Conservation (phyloP, 352 stramenopile genomes). For the Phytophthora podocarpi region DNA sequence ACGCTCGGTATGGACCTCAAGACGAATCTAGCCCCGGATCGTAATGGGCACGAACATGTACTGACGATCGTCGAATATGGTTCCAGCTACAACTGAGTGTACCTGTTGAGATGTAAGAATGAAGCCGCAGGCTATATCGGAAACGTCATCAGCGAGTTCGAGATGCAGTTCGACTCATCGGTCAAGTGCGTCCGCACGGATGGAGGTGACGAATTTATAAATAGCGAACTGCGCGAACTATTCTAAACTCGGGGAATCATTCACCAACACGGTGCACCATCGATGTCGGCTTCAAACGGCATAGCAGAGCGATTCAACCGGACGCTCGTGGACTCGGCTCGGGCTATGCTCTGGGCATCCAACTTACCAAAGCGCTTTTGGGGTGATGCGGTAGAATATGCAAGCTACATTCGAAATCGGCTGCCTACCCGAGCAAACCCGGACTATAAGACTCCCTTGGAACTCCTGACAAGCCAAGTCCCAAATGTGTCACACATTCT, state of each 20-base stretch:
- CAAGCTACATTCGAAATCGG: constrained; percentile 6
- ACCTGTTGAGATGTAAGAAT: constrained; percentile 6
- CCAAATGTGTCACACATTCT: constrained; percentile 7
- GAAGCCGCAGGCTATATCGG: background rate
- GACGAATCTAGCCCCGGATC: constrained; percentile 3
- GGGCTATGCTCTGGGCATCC: constrained; percentile 17
- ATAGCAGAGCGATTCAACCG: constrained; percentile 6
- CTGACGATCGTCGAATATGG: constrained; percentile 13
- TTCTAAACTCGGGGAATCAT: too few relatives aligned
- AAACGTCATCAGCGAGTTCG: constrained; percentile 6
- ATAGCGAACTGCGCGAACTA: too few relatives aligned
- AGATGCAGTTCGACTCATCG: background rate
- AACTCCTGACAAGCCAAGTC: background rate
- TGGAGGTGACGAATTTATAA: too few relatives aligned
- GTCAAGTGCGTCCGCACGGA: constrained; percentile 2
- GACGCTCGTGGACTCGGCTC: constrained; percentile 8
- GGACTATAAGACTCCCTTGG: background rate
- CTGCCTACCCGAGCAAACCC: constrained; percentile 9
- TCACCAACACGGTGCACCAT: background rate
- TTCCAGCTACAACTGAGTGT: constrained; percentile 3
- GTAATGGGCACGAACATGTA: constrained; percentile 7
- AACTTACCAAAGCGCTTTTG: constrained; percentile 2
- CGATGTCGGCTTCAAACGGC: constrained; percentile 11
- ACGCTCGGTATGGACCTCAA: constrained; percentile 12
- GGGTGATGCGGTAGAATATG: constrained; percentile 4